A percentile compares a stretch with the other conserved stretches of the same genome.
phyloP scores from a whole-genome alignment of 257 asterid species.

The Nicotiana attenuata region DNA sequence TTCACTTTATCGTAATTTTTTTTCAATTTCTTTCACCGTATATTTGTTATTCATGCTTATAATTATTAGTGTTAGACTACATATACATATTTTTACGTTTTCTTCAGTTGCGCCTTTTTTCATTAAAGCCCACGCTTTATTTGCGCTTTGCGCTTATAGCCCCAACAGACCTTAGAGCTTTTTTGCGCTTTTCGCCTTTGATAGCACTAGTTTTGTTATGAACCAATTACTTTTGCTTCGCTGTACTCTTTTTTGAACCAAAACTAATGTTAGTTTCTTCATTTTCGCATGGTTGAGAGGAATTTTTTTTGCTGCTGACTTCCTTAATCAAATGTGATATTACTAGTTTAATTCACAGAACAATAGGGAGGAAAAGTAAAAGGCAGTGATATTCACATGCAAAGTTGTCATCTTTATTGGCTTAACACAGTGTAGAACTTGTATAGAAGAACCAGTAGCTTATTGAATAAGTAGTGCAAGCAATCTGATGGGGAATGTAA shows the following conservation, averaged over 20 bases:
- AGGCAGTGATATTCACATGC: background rate
- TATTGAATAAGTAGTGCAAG: background rate
- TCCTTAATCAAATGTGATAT: background rate
- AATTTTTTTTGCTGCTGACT: background rate
- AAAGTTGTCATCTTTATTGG: background rate
- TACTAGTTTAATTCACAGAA: background rate
- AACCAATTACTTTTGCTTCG: background rate
- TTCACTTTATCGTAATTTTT: too few species aligned
- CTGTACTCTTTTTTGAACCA: background rate
- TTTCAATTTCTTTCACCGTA: too few species aligned
- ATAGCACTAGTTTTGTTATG: too few species aligned
- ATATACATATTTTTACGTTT: too few species aligned
- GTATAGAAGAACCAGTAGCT: background rate
- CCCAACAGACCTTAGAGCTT: too few species aligned
- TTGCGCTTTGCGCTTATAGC: too few species aligned
- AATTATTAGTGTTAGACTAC: too few species aligned
- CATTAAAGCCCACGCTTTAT: too few species aligned
- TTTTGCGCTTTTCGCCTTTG: too few species aligned
- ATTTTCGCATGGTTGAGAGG: background rate
- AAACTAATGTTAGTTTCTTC: background rate
- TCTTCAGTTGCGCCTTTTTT: too few species aligned
- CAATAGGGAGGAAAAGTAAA: background rate
- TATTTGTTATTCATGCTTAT: too few species aligned
- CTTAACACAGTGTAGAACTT: background rate
- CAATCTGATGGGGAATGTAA: constrained; percentile 3